Conservation (phyloP, 2,329 filamentous ascomycete genomes). For the Trichoderma breve region DNA sequence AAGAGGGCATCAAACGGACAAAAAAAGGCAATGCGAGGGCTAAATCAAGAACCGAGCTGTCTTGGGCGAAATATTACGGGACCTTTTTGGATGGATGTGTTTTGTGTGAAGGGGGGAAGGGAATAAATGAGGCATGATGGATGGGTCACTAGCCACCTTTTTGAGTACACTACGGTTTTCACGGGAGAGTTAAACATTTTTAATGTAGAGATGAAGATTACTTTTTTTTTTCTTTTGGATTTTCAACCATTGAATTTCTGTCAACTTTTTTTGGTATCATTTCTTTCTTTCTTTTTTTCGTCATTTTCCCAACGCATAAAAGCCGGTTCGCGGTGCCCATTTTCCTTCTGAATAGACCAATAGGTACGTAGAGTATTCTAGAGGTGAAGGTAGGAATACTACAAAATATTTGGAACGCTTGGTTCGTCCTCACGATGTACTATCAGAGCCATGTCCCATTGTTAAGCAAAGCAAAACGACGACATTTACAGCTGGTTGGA, state of each 20-base stretch:
- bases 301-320: not conserved
- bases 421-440: not conserved
- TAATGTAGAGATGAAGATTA: constrained; percentile 11
- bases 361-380: not conserved
- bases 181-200: not conserved
- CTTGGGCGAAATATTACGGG: constrained; percentile 4
- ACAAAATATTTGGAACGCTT: not conserved
- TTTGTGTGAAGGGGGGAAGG: not conserved
- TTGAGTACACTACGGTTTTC: not conserved
- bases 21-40: not conserved
- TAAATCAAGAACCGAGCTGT: not conserved
- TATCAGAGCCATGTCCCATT: not conserved
- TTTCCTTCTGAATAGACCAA: not conserved
- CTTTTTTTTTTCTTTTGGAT: constrained; percentile 8
- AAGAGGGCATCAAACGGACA: not conserved
- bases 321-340: not conserved
- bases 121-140: constrained; percentile 1
- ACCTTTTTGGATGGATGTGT: constrained; percentile 3
- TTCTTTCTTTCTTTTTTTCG: not conserved
- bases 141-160: not conserved
- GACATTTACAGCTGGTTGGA: constrained; percentile 35
- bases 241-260: not conserved
- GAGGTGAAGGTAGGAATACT: not conserved
- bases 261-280: not conserved
- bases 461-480: not conserved